phyloP scores from a whole-genome alignment of 805 yeast genomes.

The Kuraishia floccosa region DNA sequence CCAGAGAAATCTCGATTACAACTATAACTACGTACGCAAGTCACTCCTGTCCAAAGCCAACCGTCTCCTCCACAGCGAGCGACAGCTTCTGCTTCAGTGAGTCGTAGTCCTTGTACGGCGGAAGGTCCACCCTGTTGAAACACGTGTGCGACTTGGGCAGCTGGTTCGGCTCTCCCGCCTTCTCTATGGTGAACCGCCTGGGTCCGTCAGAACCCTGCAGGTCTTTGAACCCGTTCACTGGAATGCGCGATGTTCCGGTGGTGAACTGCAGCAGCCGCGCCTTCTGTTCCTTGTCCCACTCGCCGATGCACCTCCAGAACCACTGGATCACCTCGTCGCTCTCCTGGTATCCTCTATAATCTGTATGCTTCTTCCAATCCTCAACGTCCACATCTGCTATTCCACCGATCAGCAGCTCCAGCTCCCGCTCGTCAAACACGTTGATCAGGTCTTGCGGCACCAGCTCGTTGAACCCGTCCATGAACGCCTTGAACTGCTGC shows the following conservation, averaged over 20 bases:
- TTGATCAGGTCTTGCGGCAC: constrained; percentile 94
- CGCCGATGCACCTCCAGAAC: constrained; percentile 93
- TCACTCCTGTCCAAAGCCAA: constrained; percentile 97
- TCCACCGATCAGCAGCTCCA: constrained; percentile 95
- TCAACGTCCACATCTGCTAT: constrained; percentile 95
- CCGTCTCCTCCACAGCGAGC: constrained; percentile 96
- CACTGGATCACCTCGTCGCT: constrained; percentile 94
- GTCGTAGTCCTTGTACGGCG: constrained; percentile 82
- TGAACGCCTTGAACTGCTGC: constrained; percentile 92
- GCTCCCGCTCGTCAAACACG: constrained; percentile 95
- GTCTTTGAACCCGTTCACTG: constrained; percentile 98
- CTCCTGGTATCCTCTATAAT: constrained; percentile 96
- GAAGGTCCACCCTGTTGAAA: constrained; percentile 97
- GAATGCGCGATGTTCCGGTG: constrained; percentile 98
- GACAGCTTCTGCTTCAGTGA: constrained; percentile 82
- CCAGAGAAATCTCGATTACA: too few species aligned
- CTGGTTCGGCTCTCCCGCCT: constrained; percentile 90
- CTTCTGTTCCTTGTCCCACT: constrained; percentile 95
- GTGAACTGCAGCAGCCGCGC: constrained; percentile 94
- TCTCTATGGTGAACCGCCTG: constrained; percentile 95
- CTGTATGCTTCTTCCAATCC: constrained; percentile 99
- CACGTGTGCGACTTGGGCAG: constrained; percentile 97
- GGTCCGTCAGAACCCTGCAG: constrained; percentile 99
- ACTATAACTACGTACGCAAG: too few species aligned
- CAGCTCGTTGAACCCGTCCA: constrained; percentile 94